Evolutionary conservation across 75 land plant genomes (phyloP).

Genomic region (Isoetes taiwanensis): DNA sequence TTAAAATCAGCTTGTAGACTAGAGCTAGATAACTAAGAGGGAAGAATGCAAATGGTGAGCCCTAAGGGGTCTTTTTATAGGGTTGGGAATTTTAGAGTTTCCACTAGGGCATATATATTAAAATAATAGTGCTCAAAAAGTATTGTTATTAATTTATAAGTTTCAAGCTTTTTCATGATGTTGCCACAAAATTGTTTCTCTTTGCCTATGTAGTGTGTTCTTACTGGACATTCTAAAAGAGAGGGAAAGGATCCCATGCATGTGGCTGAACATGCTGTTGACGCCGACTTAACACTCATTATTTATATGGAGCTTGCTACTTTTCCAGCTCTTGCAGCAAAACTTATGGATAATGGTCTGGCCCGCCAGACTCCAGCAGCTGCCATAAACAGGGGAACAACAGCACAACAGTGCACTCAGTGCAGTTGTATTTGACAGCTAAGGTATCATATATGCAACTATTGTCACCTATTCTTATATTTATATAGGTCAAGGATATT

Average conservation of each 20-base stretch:
- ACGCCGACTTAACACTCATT: constrained; percentile 86
- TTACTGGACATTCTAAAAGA: constrained; percentile 91
- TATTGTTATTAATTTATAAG: no score
- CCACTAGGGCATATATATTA: no score
- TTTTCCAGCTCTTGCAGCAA: constrained; percentile 56
- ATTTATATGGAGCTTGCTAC: constrained; percentile 96
- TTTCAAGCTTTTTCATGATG: no score
- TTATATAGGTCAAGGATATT: constrained; percentile 23
- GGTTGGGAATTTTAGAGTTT: no score
- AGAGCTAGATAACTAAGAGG: no score
- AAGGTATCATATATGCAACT: constrained; percentile 43
- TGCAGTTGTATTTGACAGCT: constrained; percentile 45
- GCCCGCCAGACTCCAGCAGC: constrained; percentile 62
- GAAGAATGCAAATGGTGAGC: no score
- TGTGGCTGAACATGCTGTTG: constrained; percentile 83
- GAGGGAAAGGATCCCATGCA: constrained; percentile 87
- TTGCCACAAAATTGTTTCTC: no score
- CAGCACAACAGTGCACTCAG: constrained; percentile 80
- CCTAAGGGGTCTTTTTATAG: no score
- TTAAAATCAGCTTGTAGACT: no score
- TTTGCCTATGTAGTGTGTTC: constrained; percentile 51
- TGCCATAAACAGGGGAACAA: constrained; percentile 85
- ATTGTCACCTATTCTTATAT: constrained; percentile 75
- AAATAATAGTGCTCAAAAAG: no score
- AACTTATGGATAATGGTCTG: constrained; percentile 59